Evolutionary conservation across 1,139 yeast genomes (phyloP), one percentile per base, ranked within the genome.

Genomic region (Candida pseudoviswanathii): DNA sequence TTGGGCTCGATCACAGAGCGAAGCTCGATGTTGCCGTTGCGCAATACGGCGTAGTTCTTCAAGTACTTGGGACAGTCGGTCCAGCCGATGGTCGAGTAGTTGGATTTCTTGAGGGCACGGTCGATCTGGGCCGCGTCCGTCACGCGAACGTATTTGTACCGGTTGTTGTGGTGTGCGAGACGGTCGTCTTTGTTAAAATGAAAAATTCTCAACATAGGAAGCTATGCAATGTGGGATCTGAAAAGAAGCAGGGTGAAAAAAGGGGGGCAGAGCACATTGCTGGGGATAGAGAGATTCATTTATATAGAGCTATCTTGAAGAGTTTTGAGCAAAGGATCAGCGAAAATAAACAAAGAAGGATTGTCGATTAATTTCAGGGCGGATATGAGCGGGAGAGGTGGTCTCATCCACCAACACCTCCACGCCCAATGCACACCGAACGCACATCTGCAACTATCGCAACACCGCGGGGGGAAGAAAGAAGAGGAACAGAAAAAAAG

Each of bases 111-210:
- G 5, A 41, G 9, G 8, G 22, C n/a, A 25, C 22, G 9, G 5
- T 41, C 38, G 11, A 41, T 41, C 24, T 41, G 30, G 4, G 9
- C 21, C 32, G 24, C 16, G 24, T 24, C 25, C 9, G 37, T n/a
- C 24, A 41, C 38, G n/a, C 8, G 27, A 26, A 41, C 25, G 32
- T 41, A 32, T 41, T 31, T n/a, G 24, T 41, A 41, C 24, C 44
- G 24, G 25, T 41, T 41, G 25, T 41, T 41, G 11, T 24, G 30
- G 16, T 10, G 24, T 24, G 26, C 22, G 21, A 43, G 41, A 22
- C 27, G 30, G 9, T 29, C 41, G 21, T 7, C 8, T 36, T 21
- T 7, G 27, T 36, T 21, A 22, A 43, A 36, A 22, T 36, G 29
- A n/a, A 36, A 36, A 29, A 38, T 36, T 10, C 41, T 36, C 16